A percentile compares a stretch with the other conserved stretches of the same genome.
Conservation (phyloP, 2,329 filamentous ascomycete species). For the Coniella vitis region DNA sequence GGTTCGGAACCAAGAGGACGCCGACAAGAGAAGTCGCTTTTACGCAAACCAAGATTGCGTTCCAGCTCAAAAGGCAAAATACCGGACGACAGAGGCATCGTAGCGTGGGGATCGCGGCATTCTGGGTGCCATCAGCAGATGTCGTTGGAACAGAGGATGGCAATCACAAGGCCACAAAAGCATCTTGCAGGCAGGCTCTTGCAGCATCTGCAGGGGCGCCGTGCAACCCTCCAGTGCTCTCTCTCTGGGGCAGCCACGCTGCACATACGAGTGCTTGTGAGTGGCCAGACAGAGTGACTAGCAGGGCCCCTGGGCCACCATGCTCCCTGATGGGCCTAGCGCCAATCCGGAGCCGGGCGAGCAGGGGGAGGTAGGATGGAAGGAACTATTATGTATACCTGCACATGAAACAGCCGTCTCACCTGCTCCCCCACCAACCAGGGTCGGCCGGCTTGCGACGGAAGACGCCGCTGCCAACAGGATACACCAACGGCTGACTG, state of each 20-base stretch:
- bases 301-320: not conserved
- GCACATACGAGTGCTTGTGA: not conserved
- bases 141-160: slow-evolving; percentile 30
- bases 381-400: not conserved
- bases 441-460: not conserved
- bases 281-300: not conserved
- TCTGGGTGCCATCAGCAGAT: slow-evolving; percentile 20
- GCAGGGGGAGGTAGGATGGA: not conserved
- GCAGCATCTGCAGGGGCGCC: not conserved
- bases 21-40: too few relatives aligned
- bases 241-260: not conserved
- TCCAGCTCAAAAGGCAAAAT: too few relatives aligned
- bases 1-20: too few relatives aligned
- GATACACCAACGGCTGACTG: too few relatives aligned
- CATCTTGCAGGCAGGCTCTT: not conserved
- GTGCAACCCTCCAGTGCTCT: not conserved
- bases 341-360: not conserved
- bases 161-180: slow-evolving; percentile 5
- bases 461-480: too few relatives aligned
- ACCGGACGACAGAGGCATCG: too few relatives aligned
- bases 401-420: slow-evolving; percentile 3
- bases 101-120: not conserved
- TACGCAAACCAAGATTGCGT: too few relatives aligned
- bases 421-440: not conserved
- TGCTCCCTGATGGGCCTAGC: not conserved